Evolutionary conservation across 208 protist species (phyloP).

Genomic region (Borovskyia barvae): DNA sequence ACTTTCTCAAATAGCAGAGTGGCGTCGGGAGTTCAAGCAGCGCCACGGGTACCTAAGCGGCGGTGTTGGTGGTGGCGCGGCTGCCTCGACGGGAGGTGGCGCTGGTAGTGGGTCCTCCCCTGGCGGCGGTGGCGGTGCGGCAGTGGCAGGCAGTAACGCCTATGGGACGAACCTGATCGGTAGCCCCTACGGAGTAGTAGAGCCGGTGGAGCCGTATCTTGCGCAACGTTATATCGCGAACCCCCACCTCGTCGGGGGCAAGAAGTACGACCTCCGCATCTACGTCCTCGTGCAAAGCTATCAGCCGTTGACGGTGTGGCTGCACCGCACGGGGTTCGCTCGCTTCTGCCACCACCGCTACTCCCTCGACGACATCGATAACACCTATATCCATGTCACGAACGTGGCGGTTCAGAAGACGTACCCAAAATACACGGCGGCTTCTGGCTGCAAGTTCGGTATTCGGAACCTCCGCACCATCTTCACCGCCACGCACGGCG

Average conservation of each 20-base stretch:
- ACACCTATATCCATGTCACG: slow-evolving; percentile 96
- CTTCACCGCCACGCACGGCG: slow-evolving; percentile 86
- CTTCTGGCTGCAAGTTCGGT: slow-evolving; percentile 82
- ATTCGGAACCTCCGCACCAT: slow-evolving; percentile 77
- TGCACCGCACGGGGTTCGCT: slow-evolving; percentile 91
- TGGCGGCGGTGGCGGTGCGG: background rate
- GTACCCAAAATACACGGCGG: slow-evolving; percentile 89
- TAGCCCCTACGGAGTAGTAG: slow-evolving; percentile 31
- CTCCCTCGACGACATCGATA: slow-evolving; percentile 88
- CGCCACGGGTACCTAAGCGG: slow-evolving; percentile 39
- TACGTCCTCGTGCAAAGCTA: slow-evolving; percentile 90
- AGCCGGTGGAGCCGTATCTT: slow-evolving; percentile 81
- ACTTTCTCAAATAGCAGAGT: slow-evolving; percentile 93
- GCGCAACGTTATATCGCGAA: slow-evolving; percentile 91
- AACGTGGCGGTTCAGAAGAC: slow-evolving; percentile 97
- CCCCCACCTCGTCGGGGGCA: slow-evolving; percentile 89
- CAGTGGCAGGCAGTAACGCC: background rate
- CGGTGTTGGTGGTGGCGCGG: slow-evolving; percentile 3
- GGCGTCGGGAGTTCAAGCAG: slow-evolving; percentile 87
- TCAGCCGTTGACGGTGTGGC: slow-evolving; percentile 86
- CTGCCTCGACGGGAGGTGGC: background rate
- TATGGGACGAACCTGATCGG: background rate
- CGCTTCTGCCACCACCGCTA: slow-evolving; percentile 93
- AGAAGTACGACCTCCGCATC: slow-evolving; percentile 94
- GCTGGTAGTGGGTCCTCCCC: background rate